Percentiles rank a stretch among this genome's conserved stretches.
Evolutionary conservation across 73 alveolate species (phyloP).

Genomic region (Halteria grandinella): DNA sequence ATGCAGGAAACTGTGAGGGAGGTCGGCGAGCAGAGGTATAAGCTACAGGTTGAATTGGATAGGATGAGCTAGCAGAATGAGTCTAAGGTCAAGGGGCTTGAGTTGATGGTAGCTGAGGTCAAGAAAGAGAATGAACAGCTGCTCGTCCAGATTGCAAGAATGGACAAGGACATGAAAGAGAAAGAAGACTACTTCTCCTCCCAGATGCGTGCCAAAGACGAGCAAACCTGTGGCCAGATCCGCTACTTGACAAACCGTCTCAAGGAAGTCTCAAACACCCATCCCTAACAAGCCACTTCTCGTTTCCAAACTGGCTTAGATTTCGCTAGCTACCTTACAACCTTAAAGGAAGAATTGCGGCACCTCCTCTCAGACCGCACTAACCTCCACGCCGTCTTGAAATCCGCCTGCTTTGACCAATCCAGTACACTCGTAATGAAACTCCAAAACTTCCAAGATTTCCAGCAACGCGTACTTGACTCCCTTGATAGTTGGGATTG

Average conservation of each 20-base stretch:
- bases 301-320: not conserved
- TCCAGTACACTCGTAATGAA: not conserved
- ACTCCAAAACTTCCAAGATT: not conserved
- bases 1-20: not conserved
- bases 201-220: not conserved
- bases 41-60: constrained; percentile 1
- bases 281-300: not conserved
- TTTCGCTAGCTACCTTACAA: not conserved
- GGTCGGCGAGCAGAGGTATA: constrained; percentile 16
- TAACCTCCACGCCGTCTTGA: not conserved
- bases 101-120: not conserved
- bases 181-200: not conserved
- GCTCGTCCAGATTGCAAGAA: not conserved
- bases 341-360: not conserved
- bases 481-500: constrained; percentile 2
- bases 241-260: not conserved
- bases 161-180: constrained; percentile 10
- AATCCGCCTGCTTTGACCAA: not conserved
- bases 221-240: constrained; percentile 10
- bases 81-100: not conserved
- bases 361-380: not conserved
- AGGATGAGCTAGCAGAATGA: not conserved
- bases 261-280: not conserved
- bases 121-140: not conserved
- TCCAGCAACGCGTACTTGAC: not conserved